phyloP scores from a whole-genome alignment of 352 stramenopile species.

The Phytopythium montanum region DNA sequence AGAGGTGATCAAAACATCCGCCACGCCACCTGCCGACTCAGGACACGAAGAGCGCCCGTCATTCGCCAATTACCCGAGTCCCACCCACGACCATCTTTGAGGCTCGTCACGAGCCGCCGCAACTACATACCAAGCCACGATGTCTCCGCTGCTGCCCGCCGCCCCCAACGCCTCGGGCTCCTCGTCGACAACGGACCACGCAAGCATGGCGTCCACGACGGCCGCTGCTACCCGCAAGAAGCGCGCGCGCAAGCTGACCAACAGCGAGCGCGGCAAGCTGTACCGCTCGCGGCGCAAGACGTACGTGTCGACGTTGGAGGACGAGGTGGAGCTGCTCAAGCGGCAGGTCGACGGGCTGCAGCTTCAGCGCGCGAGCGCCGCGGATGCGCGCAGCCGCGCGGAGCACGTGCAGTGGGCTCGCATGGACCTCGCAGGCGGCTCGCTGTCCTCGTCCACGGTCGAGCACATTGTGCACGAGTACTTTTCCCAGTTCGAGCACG shows the following conservation, averaged over 20 bases:
- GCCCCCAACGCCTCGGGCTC: not conserved
- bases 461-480: slow-evolving; percentile 52
- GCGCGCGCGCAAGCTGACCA: slow-evolving; percentile 29
- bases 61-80: no score
- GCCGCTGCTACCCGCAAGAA: not conserved
- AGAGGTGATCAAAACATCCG: no score
- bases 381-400: slow-evolving; percentile 15
- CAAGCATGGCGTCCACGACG: not conserved
- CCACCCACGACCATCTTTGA: no score
- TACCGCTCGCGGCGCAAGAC: slow-evolving; percentile 50
- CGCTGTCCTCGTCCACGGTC: slow-evolving; percentile 20
- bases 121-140: no score
- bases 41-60: no score
- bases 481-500: slow-evolving; percentile 58
- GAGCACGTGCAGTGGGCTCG: slow-evolving; percentile 2
- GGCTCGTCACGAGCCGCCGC: no score
- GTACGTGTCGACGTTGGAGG: slow-evolving; percentile 37
- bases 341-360: slow-evolving; percentile 37
- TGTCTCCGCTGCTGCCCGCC: no score
- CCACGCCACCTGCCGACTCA: no score
- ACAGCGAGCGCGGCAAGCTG: slow-evolving; percentile 60
- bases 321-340: slow-evolving; percentile 47
- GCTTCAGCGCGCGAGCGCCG: slow-evolving; percentile 9
- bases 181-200: not conserved
- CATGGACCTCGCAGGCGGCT: slow-evolving; percentile 10